Base-by-base conservation (phyloP, 352 stramenopile genomes). In the Peronospora tabacina region DNA sequence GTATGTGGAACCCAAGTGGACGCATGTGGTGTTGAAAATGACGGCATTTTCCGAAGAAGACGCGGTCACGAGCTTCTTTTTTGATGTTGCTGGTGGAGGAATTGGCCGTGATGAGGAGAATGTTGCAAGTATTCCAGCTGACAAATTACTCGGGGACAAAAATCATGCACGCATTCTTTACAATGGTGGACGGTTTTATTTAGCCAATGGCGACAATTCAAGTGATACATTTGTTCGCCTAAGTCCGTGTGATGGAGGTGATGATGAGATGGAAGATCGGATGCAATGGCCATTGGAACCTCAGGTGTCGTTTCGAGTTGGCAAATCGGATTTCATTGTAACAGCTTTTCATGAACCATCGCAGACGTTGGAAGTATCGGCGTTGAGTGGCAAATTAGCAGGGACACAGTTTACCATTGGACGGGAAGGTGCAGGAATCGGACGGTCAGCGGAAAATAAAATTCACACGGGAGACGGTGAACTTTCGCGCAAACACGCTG, bases 381-480 rank as follows among this genome's bases (percentile, higher is more conserved):
- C 74, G 10, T 53, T 82, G 34, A 78, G 66, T 40, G 81, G 81
- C 0, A 87, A 87, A 49, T 56, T 92, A 22, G 58, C 59, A 12
- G 81, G 81, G 7, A 72, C 64, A 12, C 75, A 71, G 67, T 97
- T 72, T 78, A 87, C 71, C 38, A 83, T 89, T 61, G 77, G 80
- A 16, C 70, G 87, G 6, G 82, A 93, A 37, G 95, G 96, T 35
- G 84, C 74, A 0, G 85, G 81, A 0, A 87, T 96, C 26, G 87
- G 87, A 0, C 67, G 87, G 0, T 93, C 86, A 17, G 80, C 81
- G 0, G 88, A 97, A 19, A 96, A 95, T 35, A 58, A 79, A n/a
- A 89, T 98, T 37, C 95, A 95, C 61, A 94, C 74, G 7, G 94
- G 91, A 35, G 95, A 98, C 52, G 79, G 93, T 33, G 95, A 98